phyloP scores from a whole-genome alignment of 148 eudicot species.

The Euryodendron excelsum region DNA sequence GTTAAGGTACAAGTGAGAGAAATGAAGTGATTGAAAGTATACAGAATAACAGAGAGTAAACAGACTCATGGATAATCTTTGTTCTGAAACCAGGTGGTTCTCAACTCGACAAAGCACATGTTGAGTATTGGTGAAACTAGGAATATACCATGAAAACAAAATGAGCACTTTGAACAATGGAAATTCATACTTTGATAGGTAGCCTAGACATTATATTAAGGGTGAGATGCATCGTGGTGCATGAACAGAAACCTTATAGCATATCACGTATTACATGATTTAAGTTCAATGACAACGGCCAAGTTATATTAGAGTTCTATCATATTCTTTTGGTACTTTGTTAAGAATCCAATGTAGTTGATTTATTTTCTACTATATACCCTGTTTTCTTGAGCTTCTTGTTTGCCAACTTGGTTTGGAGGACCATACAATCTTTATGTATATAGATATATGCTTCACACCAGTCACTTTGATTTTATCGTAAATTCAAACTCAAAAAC shows the following conservation, averaged over 20 bases:
- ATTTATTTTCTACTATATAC: background rate
- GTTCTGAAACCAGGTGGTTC: background rate
- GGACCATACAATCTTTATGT: background rate
- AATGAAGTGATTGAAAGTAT: background rate
- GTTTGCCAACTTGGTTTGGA: background rate
- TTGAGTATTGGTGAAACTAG: background rate
- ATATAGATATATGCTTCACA: background rate
- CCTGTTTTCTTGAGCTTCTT: background rate
- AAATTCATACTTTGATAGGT: background rate
- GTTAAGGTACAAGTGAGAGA: background rate
- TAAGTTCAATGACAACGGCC: background rate
- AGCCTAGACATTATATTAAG: background rate
- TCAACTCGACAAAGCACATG: background rate
- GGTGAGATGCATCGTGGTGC: background rate
- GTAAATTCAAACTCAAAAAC: slow-evolving; percentile 6
- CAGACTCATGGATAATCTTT: background rate
- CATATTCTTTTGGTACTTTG: background rate
- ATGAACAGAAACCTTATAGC: background rate
- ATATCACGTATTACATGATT: background rate
- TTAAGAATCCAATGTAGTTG: background rate
- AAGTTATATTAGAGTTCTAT: background rate
- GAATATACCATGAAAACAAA: background rate
- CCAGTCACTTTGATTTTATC: no score
- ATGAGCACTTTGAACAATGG: background rate
- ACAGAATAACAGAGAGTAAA: background rate